Conservation (phyloP, 306 rosid species). For the Casuarina equisetifolia region DNA sequence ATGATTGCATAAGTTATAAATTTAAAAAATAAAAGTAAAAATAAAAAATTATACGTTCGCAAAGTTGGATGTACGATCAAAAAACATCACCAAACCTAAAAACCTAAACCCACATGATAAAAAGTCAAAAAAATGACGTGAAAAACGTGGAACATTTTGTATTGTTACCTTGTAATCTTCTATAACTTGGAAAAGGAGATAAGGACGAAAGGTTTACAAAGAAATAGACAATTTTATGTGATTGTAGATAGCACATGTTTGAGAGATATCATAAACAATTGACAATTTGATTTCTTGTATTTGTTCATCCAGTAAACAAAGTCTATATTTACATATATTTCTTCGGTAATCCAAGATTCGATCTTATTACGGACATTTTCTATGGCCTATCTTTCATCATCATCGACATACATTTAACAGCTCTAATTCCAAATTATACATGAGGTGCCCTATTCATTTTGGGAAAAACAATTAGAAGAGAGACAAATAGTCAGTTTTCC, state of each 20-base stretch:
- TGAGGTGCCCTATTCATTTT: neutral
- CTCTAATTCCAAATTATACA: neutral
- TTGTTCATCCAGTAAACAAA: neutral
- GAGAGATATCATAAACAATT: neutral
- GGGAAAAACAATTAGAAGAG: neutral
- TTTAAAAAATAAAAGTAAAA: no score
- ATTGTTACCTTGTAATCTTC: no score
- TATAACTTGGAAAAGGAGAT: neutral
- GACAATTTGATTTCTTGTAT: neutral
- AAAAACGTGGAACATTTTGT: no score
- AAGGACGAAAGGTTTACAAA: neutral
- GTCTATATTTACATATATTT: constrained; percentile 8
- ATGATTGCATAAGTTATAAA: no score
- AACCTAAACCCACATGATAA: no score
- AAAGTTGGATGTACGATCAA: no score
- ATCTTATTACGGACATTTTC: constrained; percentile 8
- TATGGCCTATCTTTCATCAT: neutral
- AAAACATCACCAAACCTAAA: no score
- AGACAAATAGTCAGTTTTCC: neutral
- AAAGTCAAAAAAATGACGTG: no score
- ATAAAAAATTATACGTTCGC: no score
- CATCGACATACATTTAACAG: neutral
- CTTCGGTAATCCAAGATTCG: neutral
- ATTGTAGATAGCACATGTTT: neutral
- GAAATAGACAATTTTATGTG: neutral